These are phyloP conservation scores for Trichoderma koningiopsis DNA, from an alignment of 2,329 filamentous ascomycete species.

Conservation along the genomic window DNA sequence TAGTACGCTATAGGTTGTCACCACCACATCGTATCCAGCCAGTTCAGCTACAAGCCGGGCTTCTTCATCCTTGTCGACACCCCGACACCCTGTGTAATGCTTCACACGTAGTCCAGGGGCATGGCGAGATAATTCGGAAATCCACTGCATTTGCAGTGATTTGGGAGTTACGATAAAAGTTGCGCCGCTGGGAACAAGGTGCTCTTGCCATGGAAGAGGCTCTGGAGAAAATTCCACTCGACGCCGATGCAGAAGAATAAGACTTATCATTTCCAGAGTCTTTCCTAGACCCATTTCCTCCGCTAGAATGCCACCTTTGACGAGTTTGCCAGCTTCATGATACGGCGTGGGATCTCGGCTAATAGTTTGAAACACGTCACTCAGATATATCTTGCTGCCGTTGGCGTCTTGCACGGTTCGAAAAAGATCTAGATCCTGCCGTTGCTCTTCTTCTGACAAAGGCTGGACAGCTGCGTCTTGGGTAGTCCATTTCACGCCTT, in stretches of 20 bases:
- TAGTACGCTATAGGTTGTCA: slow-evolving; percentile 72
- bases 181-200: slow-evolving; percentile 53
- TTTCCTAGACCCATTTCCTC: slow-evolving; percentile 87
- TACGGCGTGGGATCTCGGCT: slow-evolving; percentile 53
- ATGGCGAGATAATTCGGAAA: slow-evolving; percentile 60
- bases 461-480: slow-evolving; percentile 29
- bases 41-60: slow-evolving; percentile 48
- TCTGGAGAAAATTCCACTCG: neutral
- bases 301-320: slow-evolving; percentile 67
- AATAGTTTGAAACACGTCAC: slow-evolving; percentile 63
- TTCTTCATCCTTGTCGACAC: slow-evolving; percentile 40
- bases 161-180: slow-evolving; percentile 65
- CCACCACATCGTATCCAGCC: slow-evolving; percentile 57
- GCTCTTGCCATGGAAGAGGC: slow-evolving; percentile 42
- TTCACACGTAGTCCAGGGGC: slow-evolving; percentile 59
- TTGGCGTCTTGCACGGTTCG: slow-evolving; percentile 39
- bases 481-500: slow-evolving; percentile 57
- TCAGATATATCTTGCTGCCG: slow-evolving; percentile 54
- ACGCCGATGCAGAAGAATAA: slow-evolving; percentile 64
- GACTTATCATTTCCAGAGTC: slow-evolving; percentile 72
- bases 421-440: slow-evolving; percentile 34
- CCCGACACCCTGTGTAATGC: slow-evolving; percentile 56
- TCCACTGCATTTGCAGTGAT: slow-evolving; percentile 62
- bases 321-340: slow-evolving; percentile 41
- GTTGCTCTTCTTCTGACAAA: slow-evolving; percentile 20